phyloP scores from a whole-genome alignment of 2,329 filamentous ascomycete genomes.

The Chalara sp. region DNA sequence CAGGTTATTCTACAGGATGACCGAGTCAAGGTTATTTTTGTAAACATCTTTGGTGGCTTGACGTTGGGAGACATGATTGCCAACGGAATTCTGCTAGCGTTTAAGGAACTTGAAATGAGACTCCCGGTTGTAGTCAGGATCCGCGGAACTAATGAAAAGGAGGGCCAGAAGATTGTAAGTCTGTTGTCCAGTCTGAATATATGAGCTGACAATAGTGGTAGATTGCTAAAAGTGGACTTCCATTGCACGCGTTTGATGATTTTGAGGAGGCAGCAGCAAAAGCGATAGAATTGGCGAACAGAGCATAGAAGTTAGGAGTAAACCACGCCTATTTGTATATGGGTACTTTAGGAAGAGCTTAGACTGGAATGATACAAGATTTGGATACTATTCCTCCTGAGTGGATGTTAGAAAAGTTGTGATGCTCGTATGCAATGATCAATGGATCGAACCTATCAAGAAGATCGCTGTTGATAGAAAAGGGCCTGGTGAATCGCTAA shows the following conservation, averaged over 20 bases:
- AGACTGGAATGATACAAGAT: too few species aligned
- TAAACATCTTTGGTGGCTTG: conserved; percentile 62
- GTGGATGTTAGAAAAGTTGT: too few species aligned
- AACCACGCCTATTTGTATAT: too few species aligned
- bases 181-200: background rate
- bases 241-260: conserved; percentile 64
- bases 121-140: conserved; percentile 73
- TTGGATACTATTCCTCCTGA: too few species aligned
- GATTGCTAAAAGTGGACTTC: conserved; percentile 61
- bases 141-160: conserved; percentile 66
- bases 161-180: conserved; percentile 57
- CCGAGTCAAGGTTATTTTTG: conserved; percentile 65
- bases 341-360: too few species aligned
- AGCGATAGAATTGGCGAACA: conserved; percentile 50
- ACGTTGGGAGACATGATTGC: conserved; percentile 74
- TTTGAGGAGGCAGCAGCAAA: conserved; percentile 67
- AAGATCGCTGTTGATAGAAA: too few species aligned
- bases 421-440: too few species aligned
- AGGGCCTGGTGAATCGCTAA: too few species aligned
- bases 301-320: conserved; percentile 2
- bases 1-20: conserved; percentile 64
- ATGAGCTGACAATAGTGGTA: conserved; percentile 16
- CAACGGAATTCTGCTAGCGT: conserved; percentile 64
- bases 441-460: too few species aligned
- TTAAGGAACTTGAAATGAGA: conserved; percentile 58